Conservation (phyloP, 768 basidiomycete species). For the Termitomyces sp. region DNA sequence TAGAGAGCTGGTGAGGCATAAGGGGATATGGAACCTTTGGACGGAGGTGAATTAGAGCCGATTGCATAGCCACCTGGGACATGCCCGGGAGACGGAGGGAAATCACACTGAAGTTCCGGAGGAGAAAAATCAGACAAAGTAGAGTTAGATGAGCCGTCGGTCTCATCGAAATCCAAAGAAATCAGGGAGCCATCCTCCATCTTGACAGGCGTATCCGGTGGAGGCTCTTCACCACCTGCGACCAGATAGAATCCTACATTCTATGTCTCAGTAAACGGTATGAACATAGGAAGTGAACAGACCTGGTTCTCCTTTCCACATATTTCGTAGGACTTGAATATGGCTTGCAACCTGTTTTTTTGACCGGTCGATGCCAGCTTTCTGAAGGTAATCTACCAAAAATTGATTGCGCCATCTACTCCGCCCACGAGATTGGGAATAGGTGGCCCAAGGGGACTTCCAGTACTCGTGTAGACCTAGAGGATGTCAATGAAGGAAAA, state of each 20-base stretch:
- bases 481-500: slow-evolving; percentile 1
- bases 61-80: slow-evolving; percentile 6
- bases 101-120: slow-evolving; percentile 37
- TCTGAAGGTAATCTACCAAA: slow-evolving; percentile 74
- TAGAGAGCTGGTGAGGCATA: slow-evolving; percentile 1
- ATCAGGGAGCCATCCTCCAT: slow-evolving; percentile 47
- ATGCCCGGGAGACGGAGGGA: slow-evolving; percentile 40
- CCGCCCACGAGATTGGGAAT: slow-evolving; percentile 65
- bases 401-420: slow-evolving; percentile 83
- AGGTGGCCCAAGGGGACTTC: slow-evolving; percentile 77
- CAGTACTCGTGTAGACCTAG: slow-evolving; percentile 72
- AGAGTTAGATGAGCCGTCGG: slow-evolving; percentile 31
- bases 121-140: slow-evolving; percentile 43
- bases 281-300: slow-evolving; percentile 10
- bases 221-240: slow-evolving; percentile 74
- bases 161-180: slow-evolving; percentile 40
- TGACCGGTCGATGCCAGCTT: slow-evolving; percentile 61
- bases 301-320: slow-evolving; percentile 86
- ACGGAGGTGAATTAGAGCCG: slow-evolving; percentile 5
- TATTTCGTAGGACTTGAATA: slow-evolving; percentile 78
- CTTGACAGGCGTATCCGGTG: slow-evolving; percentile 48
- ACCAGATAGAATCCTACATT: slow-evolving; percentile 68
- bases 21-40: slow-evolving; percentile 2
- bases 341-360: slow-evolving; percentile 92
- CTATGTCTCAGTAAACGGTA: slow-evolving; percentile 7